Evolutionary conservation across 345 rosid genomes (phyloP).

Genomic region (Corchorus capsularis): DNA sequence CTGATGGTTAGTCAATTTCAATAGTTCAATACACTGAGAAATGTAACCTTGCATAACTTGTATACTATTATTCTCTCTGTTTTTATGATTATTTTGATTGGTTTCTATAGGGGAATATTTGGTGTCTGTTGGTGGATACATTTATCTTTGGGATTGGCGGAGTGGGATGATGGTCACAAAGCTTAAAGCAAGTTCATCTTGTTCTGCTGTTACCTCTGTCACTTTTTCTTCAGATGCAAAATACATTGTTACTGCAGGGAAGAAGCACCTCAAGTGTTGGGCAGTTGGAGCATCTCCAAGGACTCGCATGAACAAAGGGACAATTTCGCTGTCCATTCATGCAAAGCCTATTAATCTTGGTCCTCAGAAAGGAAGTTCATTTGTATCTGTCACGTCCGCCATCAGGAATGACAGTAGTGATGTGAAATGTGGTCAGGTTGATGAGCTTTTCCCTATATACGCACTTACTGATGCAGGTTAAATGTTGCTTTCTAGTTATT

Average conservation of each 20-base stretch:
- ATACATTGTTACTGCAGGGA: conserved; percentile 73
- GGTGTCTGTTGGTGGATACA: conserved; percentile 79
- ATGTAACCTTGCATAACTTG: background rate
- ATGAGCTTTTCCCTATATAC: conserved; percentile 41
- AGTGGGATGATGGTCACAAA: conserved; percentile 56
- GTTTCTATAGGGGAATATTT: conserved; percentile 61
- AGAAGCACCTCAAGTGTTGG: conserved; percentile 80
- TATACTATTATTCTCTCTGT: background rate
- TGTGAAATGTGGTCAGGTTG: conserved; percentile 36
- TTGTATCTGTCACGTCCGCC: conserved; percentile 61
- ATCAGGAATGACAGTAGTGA: conserved; percentile 22
- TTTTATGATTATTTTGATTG: background rate
- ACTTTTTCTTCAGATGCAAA: conserved; percentile 66
- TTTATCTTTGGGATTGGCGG: conserved; percentile 83
- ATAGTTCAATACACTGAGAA: background rate
- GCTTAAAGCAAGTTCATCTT: conserved; percentile 67
- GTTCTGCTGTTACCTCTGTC: conserved; percentile 60
- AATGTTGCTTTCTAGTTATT: conserved; percentile 19
- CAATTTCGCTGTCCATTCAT: conserved; percentile 38
- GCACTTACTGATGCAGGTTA: conserved; percentile 75
- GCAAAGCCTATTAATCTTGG: conserved; percentile 65
- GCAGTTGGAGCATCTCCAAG: conserved; percentile 54
- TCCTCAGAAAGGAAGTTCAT: conserved; percentile 62
- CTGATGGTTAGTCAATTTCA: conserved; percentile 56
- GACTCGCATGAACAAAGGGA: conserved; percentile 49